Evolutionary conservation across 2,329 filamentous ascomycete genomes (phyloP).

Genomic region (Colletotrichum tamarilloi): DNA sequence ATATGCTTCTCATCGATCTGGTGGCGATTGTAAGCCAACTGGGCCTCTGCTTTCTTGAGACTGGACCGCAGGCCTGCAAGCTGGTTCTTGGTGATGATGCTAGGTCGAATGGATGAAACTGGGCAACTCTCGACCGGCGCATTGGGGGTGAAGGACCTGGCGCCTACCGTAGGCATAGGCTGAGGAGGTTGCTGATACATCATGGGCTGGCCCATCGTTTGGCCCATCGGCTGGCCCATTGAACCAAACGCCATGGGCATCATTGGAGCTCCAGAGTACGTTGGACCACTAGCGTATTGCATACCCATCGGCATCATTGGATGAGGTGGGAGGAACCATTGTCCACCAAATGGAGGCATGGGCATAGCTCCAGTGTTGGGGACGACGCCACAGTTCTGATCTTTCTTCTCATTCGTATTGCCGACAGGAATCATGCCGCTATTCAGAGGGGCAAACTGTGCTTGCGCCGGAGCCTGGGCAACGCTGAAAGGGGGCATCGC

Average conservation of each 20-base stretch:
- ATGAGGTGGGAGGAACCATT: constrained; percentile 29
- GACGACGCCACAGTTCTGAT: neutral
- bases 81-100: constrained; percentile 70
- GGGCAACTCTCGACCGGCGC: constrained; percentile 45
- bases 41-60: constrained; percentile 68
- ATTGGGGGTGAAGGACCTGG: neutral
- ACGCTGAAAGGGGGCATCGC: constrained; percentile 7
- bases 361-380: neutral
- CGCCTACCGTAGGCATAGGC: neutral
- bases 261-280: constrained; percentile 40
- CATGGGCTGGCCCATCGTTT: constrained; percentile 39
- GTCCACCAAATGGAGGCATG: constrained; percentile 16
- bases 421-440: neutral
- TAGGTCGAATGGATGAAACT: constrained; percentile 69
- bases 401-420: constrained; percentile 6
- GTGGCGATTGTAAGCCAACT: constrained; percentile 70
- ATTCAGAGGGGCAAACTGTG: neutral
- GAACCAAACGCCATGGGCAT: constrained; percentile 38
- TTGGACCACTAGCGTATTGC: constrained; percentile 40
- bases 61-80: constrained; percentile 62
- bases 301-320: constrained; percentile 30
- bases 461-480: neutral
- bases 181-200: constrained; percentile 17
- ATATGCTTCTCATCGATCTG: constrained; percentile 69
- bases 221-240: constrained; percentile 39